Evolutionary conservation across 2,329 filamentous ascomycete species (phyloP).

Genomic region (Sarocladium brachiariae): DNA sequence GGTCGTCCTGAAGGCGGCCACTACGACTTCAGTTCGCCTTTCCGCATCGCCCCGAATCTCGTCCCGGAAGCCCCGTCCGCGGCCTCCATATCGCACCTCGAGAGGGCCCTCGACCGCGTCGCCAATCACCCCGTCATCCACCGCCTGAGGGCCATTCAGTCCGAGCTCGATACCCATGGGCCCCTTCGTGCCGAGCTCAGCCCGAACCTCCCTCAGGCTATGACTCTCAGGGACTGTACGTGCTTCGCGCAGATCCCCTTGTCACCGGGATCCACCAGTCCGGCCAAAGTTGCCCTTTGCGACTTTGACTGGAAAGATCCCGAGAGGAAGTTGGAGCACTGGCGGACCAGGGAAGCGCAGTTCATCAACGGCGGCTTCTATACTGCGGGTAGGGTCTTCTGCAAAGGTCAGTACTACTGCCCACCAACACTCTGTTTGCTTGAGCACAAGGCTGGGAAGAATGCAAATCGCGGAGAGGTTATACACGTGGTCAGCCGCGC

Average conservation of each 20-base stretch:
- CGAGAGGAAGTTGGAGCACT: constrained; percentile 59
- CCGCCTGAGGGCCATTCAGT: constrained; percentile 29
- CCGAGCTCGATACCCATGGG: constrained; percentile 35
- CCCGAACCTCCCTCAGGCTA: constrained; percentile 46
- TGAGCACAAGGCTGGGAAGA: constrained; percentile 19
- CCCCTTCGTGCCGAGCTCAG: constrained; percentile 35
- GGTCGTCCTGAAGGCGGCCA: constrained; percentile 39
- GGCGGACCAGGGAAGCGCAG: constrained; percentile 55
- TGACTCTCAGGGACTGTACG: constrained; percentile 77
- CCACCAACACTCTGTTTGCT: constrained; percentile 30
- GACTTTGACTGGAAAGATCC: constrained; percentile 74
- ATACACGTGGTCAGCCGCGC: constrained; percentile 16
- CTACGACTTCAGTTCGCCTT: constrained; percentile 35
- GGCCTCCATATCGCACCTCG: constrained; percentile 14
- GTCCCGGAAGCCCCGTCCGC: neutral
- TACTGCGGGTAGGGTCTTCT: constrained; percentile 32
- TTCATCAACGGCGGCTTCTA: constrained; percentile 68
- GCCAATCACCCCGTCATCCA: constrained; percentile 28
- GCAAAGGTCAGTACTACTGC: constrained; percentile 25
- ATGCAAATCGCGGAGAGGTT: constrained; percentile 13
- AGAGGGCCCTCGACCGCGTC: constrained; percentile 20
- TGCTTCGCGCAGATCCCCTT: constrained; percentile 56
- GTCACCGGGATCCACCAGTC: constrained; percentile 14
- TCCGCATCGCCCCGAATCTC: constrained; percentile 27
- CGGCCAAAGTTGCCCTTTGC: constrained; percentile 55